Base-by-base conservation (phyloP, 225 moss, liverwort and hornwort species). In the Bryum argenteum region DNA sequence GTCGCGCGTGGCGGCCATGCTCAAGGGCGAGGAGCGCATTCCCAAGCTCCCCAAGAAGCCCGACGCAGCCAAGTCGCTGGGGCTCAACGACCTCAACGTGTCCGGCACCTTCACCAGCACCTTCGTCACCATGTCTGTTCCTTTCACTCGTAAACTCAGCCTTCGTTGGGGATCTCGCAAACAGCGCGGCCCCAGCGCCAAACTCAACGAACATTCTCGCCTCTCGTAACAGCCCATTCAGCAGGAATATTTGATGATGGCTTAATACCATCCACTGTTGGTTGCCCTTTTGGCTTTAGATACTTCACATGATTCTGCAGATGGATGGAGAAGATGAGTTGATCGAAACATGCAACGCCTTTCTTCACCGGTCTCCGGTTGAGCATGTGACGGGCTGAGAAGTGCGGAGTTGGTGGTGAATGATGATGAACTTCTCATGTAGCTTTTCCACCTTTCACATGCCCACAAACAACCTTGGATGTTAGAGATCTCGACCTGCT, bases 371-470 rank as follows among this genome's bases (percentile, higher is more conserved):
- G 73, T 66, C 47, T 78, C 76, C 8, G 26, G 42, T 60, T 78
- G 79, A 50, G 63, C 63, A 11, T 65, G 75, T 71, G 61, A 65
- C 60, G 8, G 65, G 69, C 61, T 81, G 74, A 62, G 84, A 81
- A 69, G 53, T 82, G 71, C 83, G 84, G 40, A 93, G 80, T 50
- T 89, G 89, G 12, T 91, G 86, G 75, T 96, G 93, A 70, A 96
- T 91, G 43, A 63, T 75, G 37, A 89, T 67, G 69, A 96, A 96
- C 71, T 90, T 91, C 67, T 86, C 90, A 67, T 96, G 89, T 68
- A 96, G 83, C 82, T 70, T 93, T 79, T 90, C 93, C 78, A 96
- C 90, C 96, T 96, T 33, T 87, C 72, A 77, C 80, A 77, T 33
- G 57, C 4, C 28, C 33, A 33, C 33, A 33, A 33, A 76, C 71